These are phyloP conservation scores for Chaetothyriales sp. DNA, from an alignment of 2,329 filamentous ascomycete genomes.

Conservation along the genomic window DNA sequence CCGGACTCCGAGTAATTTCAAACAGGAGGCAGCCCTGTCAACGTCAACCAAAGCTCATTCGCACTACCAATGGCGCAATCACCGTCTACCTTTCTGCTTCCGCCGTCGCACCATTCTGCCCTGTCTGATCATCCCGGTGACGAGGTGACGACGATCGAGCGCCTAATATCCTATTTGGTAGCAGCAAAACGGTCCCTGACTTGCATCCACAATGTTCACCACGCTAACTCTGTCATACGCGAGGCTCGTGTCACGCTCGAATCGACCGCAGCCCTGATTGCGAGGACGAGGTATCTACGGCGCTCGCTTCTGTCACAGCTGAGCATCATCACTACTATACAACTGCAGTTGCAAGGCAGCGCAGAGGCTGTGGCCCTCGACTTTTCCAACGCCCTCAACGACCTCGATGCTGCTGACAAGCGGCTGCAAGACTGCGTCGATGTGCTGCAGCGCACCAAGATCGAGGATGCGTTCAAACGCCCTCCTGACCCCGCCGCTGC, in stretches of 20 bases:
- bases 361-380: constrained; percentile 29
- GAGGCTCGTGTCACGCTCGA: constrained; percentile 61
- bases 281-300: constrained; percentile 53
- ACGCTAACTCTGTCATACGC: constrained; percentile 73
- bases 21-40: background rate
- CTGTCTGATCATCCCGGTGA: background rate
- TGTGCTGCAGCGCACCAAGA: constrained; percentile 40
- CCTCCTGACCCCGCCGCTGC: constrained; percentile 4
- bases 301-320: constrained; percentile 40
- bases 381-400: constrained; percentile 35
- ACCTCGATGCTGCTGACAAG: constrained; percentile 44
- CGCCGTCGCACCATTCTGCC: constrained; percentile 1
- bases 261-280: constrained; percentile 57
- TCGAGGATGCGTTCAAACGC: constrained; percentile 42
- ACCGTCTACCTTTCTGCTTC: constrained; percentile 3
- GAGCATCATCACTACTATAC: constrained; percentile 29
- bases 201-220: constrained; percentile 66
- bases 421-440: constrained; percentile 41
- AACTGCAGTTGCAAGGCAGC: constrained; percentile 29
- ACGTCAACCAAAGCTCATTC: constrained; percentile 3
- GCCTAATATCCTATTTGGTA: constrained; percentile 68
- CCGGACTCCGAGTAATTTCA: constrained; percentile 1
- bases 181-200: constrained; percentile 76
- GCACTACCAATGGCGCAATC: constrained; percentile 13
- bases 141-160: constrained; percentile 39